Conservation (phyloP, 352 stramenopile genomes). For the Pythium oligandrum region DNA sequence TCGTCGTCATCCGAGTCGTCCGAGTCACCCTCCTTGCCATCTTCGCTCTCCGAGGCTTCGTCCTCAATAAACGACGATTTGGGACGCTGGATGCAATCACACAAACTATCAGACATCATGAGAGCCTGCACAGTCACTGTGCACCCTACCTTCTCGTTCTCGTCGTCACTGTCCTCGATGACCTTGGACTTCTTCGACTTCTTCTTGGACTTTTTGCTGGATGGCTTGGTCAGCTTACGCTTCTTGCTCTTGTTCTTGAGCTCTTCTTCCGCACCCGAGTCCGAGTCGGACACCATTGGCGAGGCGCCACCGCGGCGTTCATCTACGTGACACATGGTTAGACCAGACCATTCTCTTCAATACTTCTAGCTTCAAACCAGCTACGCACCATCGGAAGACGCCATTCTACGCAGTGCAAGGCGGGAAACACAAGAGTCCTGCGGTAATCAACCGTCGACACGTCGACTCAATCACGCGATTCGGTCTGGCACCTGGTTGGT, state of each 20-base stretch:
- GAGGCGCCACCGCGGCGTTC: conserved; percentile 64
- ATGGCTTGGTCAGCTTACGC: conserved; percentile 57
- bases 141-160: conserved; percentile 48
- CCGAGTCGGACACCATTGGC: conserved; percentile 82
- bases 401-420: conserved; percentile 6
- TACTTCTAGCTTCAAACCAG: not conserved
- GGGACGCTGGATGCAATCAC: conserved; percentile 32
- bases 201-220: conserved; percentile 40
- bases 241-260: conserved; percentile 47
- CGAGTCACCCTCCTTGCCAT: conserved; percentile 47
- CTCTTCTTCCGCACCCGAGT: conserved; percentile 57
- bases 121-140: conserved; percentile 5
- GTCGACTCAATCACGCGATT: no score
- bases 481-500: no score
- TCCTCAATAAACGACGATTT: conserved; percentile 89
- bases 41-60: conserved; percentile 84
- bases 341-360: not conserved
- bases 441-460: no score
- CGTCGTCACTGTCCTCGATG: conserved; percentile 52
- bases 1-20: conserved; percentile 83
- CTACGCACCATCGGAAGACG: conserved; percentile 26
- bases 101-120: conserved; percentile 4
- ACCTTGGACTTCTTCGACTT: conserved; percentile 50
- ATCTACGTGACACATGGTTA: conserved; percentile 28
- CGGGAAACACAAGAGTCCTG: no score